These are phyloP conservation scores for Penicillium argentinense DNA, from an alignment of 495 filamentous ascomycete species.

Conservation along the genomic window DNA sequence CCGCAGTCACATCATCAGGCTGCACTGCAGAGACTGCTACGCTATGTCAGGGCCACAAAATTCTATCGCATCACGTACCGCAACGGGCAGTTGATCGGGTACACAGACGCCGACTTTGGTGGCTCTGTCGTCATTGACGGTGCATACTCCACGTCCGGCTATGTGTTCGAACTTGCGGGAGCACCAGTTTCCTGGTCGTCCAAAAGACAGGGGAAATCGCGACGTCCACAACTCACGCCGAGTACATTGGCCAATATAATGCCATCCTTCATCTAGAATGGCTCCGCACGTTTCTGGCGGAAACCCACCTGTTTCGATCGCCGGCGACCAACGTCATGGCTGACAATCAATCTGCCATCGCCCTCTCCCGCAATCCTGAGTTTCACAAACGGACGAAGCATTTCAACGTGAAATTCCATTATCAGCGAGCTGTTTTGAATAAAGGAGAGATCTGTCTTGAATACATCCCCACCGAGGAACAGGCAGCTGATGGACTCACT, in stretches of 20 bases:
- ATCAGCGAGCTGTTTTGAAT: constrained; percentile 13
- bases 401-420: constrained; percentile 23
- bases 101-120: constrained; percentile 9
- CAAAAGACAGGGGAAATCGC: constrained; percentile 18
- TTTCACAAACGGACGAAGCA: constrained; percentile 21
- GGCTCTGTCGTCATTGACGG: constrained; percentile 12
- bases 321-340: constrained; percentile 17
- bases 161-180: constrained; percentile 14
- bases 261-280: too few relatives aligned
- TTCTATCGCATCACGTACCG: constrained; percentile 7
- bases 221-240: constrained; percentile 17
- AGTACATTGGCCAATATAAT: constrained; percentile 17
- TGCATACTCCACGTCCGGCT: constrained; percentile 10
- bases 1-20: constrained; percentile 9
- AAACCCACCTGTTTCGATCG: constrained; percentile 12
- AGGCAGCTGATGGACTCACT: constrained; percentile 17
- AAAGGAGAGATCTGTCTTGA: constrained; percentile 13
- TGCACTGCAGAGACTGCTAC: constrained; percentile 4
- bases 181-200: constrained; percentile 12
- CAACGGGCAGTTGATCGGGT: constrained; percentile 14
- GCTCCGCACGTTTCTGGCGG: constrained; percentile 12
- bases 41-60: constrained; percentile 7
- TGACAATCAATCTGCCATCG: constrained; percentile 17
- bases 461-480: constrained; percentile 16
- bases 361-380: constrained; percentile 10